Evolutionary conservation across 208 protist genomes (phyloP), one percentile per base, ranked within the genome.

Genomic region (Trypanosomatidae sp.): DNA sequence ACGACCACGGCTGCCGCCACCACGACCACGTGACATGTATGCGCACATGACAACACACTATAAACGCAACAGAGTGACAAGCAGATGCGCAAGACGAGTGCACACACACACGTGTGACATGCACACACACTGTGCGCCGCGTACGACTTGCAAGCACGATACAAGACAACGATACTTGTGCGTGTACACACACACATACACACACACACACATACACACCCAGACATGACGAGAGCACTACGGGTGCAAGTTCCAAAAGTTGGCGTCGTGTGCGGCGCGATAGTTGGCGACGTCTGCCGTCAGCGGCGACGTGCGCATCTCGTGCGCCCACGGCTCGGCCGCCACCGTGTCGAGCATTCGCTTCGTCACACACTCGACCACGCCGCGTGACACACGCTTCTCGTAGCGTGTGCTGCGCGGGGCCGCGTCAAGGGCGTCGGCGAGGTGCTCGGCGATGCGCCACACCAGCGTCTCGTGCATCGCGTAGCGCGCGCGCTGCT

Each of bases 181-280:
- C n/a, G n/a, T n/a, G n/a, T 21, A 21, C 30, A 1, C 13, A 38
- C 16, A 22, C 22, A 37, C 19, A 21, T 20, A 32, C 16, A 19
- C 43, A 26, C 28, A n/a, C 41, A 38, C 28, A 3, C 28, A 18
- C 28, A 28, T 15, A 7, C 26, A 4, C n/a, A 27, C 11, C 0
- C 3, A 25, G 11, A 21, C 23, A 27, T 37, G 11, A 28, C 19
- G 19, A 7, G 22, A 30, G 7, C 23, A 22, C 2, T 20, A 15
- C 23, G 2, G 22, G 39, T 24, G 10, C 43, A 10, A n/a, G 56
- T 87, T 90, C 85, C 85, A 94, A 49, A 78, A 67, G 37, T 77
- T 77, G 0, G 85, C 80, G 60, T 93, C 80, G 38, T 93, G 81
- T 77, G 77, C 89, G 10, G 78, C 75, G 33, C 85, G 80, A 60